Evolutionary conservation across 2,329 filamentous ascomycete species (phyloP).

Genomic region (Sporothrix inflata): DNA sequence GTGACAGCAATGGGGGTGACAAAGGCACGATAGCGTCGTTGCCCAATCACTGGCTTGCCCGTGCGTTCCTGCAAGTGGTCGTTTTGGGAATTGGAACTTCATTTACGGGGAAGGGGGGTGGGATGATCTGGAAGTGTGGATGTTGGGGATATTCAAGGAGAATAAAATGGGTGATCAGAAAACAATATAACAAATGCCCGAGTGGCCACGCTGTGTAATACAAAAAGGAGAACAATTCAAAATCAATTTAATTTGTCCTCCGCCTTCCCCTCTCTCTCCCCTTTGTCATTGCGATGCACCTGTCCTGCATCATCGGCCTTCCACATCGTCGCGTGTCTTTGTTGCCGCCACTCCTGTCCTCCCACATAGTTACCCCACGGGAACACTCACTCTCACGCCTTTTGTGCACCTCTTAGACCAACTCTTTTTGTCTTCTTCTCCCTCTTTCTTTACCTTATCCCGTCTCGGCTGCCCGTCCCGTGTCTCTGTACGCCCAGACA

Average conservation of each 20-base stretch:
- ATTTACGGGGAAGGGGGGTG: too few species aligned
- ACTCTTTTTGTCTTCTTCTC: not conserved
- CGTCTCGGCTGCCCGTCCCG: not conserved
- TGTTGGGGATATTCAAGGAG: not conserved
- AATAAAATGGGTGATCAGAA: not conserved
- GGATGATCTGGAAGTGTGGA: too few species aligned
- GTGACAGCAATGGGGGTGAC: not conserved
- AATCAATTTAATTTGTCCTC: not conserved
- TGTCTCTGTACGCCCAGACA: not conserved
- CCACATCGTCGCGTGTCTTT: not conserved
- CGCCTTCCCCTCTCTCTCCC: not conserved
- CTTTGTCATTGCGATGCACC: not conserved
- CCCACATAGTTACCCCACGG: slow-evolving; percentile 2
- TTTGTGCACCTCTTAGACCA: not conserved
- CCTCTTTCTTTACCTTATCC: not conserved
- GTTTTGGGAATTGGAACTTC: too few species aligned
- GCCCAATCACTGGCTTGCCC: too few species aligned
- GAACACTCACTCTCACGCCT: not conserved
- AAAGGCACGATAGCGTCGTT: not conserved
- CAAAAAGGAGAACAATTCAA: not conserved
- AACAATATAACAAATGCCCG: not conserved
- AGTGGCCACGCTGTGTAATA: not conserved
- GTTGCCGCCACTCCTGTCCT: not conserved
- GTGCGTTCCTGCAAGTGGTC: too few species aligned
- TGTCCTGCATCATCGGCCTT: slow-evolving; percentile 8